Evolutionary conservation across 116 monocot genomes (phyloP).

Genomic region (Papilionanthe hybrid): DNA sequence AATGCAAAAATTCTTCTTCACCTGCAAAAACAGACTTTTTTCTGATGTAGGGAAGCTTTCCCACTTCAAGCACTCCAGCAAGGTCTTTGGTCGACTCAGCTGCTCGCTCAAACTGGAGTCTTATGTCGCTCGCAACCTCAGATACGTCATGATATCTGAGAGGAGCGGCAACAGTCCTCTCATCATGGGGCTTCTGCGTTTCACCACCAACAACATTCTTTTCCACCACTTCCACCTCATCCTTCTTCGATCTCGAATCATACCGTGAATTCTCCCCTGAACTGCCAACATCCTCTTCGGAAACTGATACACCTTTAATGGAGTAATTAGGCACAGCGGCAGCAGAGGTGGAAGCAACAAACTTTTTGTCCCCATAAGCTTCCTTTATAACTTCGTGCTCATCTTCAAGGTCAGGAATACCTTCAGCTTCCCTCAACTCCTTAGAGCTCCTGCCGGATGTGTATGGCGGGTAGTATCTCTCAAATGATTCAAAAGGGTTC

Average conservation of each 20-base stretch:
- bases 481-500: conserved; percentile 66
- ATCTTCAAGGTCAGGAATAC: conserved; percentile 95
- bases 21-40: conserved; percentile 60
- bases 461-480: conserved; percentile 49
- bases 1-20: conserved; percentile 12
- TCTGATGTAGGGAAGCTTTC: conserved; percentile 59
- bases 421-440: conserved; percentile 85
- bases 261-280: conserved; percentile 14
- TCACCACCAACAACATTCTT: conserved; percentile 52
- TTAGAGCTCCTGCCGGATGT: conserved; percentile 58
- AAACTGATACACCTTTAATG: conserved; percentile 4
- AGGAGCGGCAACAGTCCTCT: conserved; percentile 17
- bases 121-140: conserved; percentile 64
- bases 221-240: conserved; percentile 45
- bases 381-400: conserved; percentile 65
- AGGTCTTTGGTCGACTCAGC: conserved; percentile 42
- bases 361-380: conserved; percentile 40
- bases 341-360: conserved; percentile 15
- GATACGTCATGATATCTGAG: conserved; percentile 34
- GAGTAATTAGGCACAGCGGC: background rate
- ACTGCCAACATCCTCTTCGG: conserved; percentile 14
- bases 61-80: conserved; percentile 75
- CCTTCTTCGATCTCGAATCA: conserved; percentile 15
- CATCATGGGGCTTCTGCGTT: conserved; percentile 15
- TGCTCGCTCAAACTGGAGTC: conserved; percentile 58